A percentile compares a stretch with the other conserved stretches of the same genome.
Conservation (phyloP, 768 basidiomycete species). For the Suillus bovinus region DNA sequence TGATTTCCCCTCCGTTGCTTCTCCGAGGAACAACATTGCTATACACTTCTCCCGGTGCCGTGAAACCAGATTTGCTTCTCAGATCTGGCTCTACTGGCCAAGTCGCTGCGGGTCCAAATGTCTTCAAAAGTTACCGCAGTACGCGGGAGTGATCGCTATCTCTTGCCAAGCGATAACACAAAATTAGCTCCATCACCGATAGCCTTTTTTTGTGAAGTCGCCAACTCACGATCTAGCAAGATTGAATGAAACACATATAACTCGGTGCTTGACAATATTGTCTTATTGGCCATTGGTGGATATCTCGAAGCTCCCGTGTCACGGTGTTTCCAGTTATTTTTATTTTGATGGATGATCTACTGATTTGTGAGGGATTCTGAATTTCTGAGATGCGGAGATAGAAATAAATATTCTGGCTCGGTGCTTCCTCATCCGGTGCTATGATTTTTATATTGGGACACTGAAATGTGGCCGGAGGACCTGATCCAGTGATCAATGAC, state of each 20-base stretch:
- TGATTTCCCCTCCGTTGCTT: constrained; percentile 4
- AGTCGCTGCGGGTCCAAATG: background rate
- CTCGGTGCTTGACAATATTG: background rate
- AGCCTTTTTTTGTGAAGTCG: background rate
- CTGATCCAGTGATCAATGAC: constrained; percentile 4
- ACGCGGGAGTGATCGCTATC: background rate
- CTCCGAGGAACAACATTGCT: constrained; percentile 11
- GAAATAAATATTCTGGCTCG: background rate
- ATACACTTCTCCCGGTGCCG: constrained; percentile 12
- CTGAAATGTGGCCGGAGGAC: background rate
- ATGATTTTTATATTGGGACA: constrained; percentile 2
- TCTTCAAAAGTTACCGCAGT: background rate
- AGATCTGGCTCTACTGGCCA: background rate
- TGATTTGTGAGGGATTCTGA: constrained; percentile 1
- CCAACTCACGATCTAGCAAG: background rate
- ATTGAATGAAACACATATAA: background rate
- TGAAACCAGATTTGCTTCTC: constrained; percentile 5
- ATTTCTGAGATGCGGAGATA: constrained; percentile 10
- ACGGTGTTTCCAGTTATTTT: constrained; percentile 2
- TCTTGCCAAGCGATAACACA: constrained; percentile 1
- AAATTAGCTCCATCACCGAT: background rate
- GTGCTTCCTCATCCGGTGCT: constrained; percentile 6
- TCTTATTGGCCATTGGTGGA: constrained; percentile 20
- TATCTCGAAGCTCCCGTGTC: constrained; percentile 18
- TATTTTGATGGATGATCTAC: constrained; percentile 9